Conservation (phyloP, 2,329 filamentous ascomycete genomes). For the Aurifilum marmelostoma region DNA sequence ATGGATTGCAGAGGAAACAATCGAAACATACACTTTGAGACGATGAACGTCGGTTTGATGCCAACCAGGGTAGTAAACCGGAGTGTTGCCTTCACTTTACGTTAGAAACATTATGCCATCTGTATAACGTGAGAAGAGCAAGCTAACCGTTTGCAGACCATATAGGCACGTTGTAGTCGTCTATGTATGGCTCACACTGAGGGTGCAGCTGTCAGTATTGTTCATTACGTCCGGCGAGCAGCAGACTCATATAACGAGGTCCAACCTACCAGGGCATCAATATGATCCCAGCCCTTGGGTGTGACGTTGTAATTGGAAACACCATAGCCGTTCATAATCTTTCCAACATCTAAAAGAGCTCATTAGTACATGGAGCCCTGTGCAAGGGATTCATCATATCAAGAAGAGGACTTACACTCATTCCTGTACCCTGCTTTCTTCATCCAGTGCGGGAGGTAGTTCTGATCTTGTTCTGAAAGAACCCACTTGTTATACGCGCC, state of each 20-base stretch:
- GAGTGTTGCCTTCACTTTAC: conserved; percentile 15
- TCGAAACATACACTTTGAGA: conserved; percentile 31
- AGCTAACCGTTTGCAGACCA: conserved; percentile 32
- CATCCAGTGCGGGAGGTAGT: conserved; percentile 49
- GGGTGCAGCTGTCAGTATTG: neutral
- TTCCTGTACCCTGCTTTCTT: conserved; percentile 48
- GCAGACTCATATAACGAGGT: neutral
- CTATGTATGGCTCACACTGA: conserved; percentile 37
- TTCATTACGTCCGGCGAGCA: too few species aligned
- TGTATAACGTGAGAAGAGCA: too few species aligned
- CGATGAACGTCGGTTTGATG: conserved; percentile 35
- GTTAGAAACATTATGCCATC: neutral
- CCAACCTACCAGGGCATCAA: conserved; percentile 31
- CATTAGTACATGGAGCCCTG: too few species aligned
- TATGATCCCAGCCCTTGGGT: conserved; percentile 36
- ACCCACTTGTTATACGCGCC: conserved; percentile 49
- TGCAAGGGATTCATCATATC: too few species aligned
- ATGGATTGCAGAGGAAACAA: neutral
- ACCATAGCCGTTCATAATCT: conserved; percentile 49
- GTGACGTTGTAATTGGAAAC: conserved; percentile 44
- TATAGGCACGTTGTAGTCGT: conserved; percentile 35
- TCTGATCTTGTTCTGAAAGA: conserved; percentile 45
- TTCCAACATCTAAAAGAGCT: conserved; percentile 38
- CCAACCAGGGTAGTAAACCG: conserved; percentile 32
- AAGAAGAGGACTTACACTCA: conserved; percentile 40